Conservation (phyloP, 805 yeast genomes). For the Geotrichum ghanense region DNA sequence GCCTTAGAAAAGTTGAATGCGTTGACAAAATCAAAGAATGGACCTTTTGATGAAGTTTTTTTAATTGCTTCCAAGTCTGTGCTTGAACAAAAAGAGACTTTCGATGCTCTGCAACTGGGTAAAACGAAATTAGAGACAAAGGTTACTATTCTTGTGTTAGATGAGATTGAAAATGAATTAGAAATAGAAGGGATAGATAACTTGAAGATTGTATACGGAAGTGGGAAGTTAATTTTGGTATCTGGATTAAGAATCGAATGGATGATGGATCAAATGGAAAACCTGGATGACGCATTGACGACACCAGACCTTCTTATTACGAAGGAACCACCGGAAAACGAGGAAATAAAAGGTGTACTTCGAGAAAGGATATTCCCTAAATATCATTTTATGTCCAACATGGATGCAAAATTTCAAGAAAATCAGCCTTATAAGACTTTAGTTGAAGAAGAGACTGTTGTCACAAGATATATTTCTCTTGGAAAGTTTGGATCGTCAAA, state of each 20-base stretch:
- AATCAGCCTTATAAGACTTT: background rate
- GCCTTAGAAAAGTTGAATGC: conserved; percentile 9
- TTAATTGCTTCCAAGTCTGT: background rate
- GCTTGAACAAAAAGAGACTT: background rate
- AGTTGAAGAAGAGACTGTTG: background rate
- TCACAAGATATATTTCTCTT: conserved; percentile 54
- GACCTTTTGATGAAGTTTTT: conserved; percentile 11
- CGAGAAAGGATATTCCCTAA: background rate
- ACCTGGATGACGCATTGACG: background rate
- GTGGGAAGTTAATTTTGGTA: background rate
- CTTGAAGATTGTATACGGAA: background rate
- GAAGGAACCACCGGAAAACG: background rate
- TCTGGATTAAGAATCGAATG: background rate
- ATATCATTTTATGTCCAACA: background rate
- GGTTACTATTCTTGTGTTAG: background rate
- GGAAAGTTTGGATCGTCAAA: conserved; percentile 43
- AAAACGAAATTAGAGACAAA: background rate
- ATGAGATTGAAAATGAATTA: background rate
- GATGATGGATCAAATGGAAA: background rate
- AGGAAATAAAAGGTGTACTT: background rate
- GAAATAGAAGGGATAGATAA: background rate
- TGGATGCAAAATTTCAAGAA: background rate
- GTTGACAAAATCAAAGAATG: conserved; percentile 9
- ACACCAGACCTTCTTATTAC: background rate
- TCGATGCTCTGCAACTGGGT: background rate